Percentiles rank a stretch among this genome's conserved stretches.
phyloP scores from a whole-genome alignment of 768 basidiomycete species.

The Xerocomellus dryophilus region DNA sequence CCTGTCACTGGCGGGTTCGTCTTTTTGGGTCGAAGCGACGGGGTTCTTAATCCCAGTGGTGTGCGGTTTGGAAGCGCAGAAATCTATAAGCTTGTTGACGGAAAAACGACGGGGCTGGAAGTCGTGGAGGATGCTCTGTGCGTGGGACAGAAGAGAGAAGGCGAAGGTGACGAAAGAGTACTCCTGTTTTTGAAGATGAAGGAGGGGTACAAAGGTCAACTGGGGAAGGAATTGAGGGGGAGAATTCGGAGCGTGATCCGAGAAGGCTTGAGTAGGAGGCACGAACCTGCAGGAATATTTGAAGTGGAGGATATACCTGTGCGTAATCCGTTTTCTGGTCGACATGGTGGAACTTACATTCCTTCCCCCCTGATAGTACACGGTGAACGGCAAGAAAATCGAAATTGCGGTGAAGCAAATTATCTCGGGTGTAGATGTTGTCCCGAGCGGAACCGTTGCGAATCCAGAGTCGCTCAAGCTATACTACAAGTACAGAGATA shows the following conservation, averaged over 20 bases:
- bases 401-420: constrained; percentile 80
- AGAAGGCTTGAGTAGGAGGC: constrained; percentile 60
- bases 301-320: constrained; percentile 68
- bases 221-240: constrained; percentile 53
- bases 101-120: constrained; percentile 44
- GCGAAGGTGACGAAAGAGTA: constrained; percentile 72
- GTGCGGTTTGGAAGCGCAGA: constrained; percentile 81
- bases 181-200: constrained; percentile 72
- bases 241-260: constrained; percentile 58
- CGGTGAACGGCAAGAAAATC: constrained; percentile 75
- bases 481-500: constrained; percentile 61
- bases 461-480: constrained; percentile 65
- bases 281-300: constrained; percentile 72
- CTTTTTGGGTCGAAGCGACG: constrained; percentile 69
- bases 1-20: constrained; percentile 58
- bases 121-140: constrained; percentile 68
- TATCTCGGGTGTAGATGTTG: constrained; percentile 59
- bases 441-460: constrained; percentile 77
- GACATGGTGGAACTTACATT: not conserved
- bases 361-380: constrained; percentile 46
- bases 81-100: constrained; percentile 63
- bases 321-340: constrained; percentile 26
- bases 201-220: constrained; percentile 44
- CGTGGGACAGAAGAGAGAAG: constrained; percentile 62
- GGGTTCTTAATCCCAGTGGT: constrained; percentile 75